phyloP scores from a whole-genome alignment of 805 yeast species.

The Blastobotrys mokoenaii region DNA sequence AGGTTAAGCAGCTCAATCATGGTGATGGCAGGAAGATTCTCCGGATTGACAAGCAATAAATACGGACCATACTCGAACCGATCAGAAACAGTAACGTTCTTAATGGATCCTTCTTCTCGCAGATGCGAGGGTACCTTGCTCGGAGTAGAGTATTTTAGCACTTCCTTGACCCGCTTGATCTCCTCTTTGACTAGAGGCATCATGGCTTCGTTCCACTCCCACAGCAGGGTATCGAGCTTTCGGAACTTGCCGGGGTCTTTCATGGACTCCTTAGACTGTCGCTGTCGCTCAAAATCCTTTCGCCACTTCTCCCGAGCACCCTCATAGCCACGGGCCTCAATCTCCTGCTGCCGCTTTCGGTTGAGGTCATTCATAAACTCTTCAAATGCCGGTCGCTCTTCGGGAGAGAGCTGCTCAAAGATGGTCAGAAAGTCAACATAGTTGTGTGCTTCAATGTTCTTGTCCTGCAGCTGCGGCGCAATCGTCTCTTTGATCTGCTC shows the following conservation, averaged over 20 bases:
- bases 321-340: conserved; percentile 74
- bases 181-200: conserved; percentile 65
- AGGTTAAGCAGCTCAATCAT: conserved; percentile 72
- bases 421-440: conserved; percentile 59
- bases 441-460: conserved; percentile 27
- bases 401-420: conserved; percentile 44
- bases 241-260: conserved; percentile 16
- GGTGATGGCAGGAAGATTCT: conserved; percentile 75
- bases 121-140: conserved; percentile 18
- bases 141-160: conserved; percentile 24
- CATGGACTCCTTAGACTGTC: conserved; percentile 33
- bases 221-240: conserved; percentile 58
- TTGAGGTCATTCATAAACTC: conserved; percentile 61
- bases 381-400: conserved; percentile 45
- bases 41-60: conserved; percentile 61
- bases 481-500: conserved; percentile 22
- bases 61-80: conserved; percentile 62
- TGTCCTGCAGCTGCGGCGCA: conserved; percentile 29
- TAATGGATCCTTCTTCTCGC: conserved; percentile 10
- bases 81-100: conserved; percentile 16
- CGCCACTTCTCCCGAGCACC: conserved; percentile 89
- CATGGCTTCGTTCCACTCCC: conserved; percentile 76
- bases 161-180: conserved; percentile 43
- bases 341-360: conserved; percentile 60
- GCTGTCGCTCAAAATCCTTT: conserved; percentile 51